Base-by-base conservation (phyloP, 176 grass and related monocot genomes). In the Stipa capillata region DNA sequence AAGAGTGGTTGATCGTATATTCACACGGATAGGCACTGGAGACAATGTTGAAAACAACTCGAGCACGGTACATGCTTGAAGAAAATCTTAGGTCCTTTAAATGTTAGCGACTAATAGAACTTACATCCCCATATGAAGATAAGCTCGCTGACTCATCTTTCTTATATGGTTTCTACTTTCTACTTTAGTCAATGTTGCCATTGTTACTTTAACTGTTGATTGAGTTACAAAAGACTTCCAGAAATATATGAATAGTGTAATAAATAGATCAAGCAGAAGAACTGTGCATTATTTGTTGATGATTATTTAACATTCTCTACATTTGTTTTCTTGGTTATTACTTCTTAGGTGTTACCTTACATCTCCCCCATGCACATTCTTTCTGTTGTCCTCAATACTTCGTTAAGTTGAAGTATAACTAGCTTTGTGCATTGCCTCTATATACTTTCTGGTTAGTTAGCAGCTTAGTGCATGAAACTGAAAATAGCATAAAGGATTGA, bases 11-110 rank as follows among this genome's bases (percentile, higher is more conserved):
- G 95, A 98, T 72, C 79, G 89, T 67, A 83, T 98, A 83, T 98
- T 98, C 74, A 98, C 95, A 85, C 85, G 95, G 76, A 94, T 94
- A 49, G 92, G 95, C 39, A 92, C 84, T 12, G 87, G 84, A 27
- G 89, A 98, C 64, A 94, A 80, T 68, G 86, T 98, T 79, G 92
- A 98, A 86, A 90, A 91, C 74, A 98, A 92, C 81, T 98, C 92
- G 4, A 94, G 95, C 83, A 98, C 87, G 27, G 95, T 98, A 93
- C 41, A 84, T 11, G 52, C 48, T 79, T 78, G 32, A 62, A 41
- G 49, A 85, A 18, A 48, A 48, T 49, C 32, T 78, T 84, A 16
- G 29, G 56, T 4, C 13, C 31, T 35, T 27, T 40, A 39, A 3
- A 32, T 39, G 2, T 39, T 39, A 11, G 10, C 1, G 33, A 10